Conservation (phyloP, 2,329 filamentous ascomycete genomes). For the Scedosporium minutisporum region DNA sequence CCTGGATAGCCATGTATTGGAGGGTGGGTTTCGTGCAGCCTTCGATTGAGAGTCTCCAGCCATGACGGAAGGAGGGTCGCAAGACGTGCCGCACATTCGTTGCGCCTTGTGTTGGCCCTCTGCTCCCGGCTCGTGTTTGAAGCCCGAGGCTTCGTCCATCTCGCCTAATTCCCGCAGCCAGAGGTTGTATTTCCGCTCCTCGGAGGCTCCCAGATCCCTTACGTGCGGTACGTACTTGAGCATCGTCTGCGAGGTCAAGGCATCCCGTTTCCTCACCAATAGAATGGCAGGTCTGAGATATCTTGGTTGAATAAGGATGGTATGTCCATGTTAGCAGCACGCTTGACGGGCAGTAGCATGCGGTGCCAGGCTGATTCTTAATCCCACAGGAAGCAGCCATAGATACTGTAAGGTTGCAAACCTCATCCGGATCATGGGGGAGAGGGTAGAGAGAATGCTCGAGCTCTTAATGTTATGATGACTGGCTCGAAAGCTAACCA, state of each 20-base stretch:
- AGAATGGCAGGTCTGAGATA: no score
- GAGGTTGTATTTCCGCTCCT: constrained; percentile 43
- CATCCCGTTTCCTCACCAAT: no score
- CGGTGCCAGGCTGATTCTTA: no score
- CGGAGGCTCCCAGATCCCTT: constrained; percentile 44
- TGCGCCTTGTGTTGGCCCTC: constrained; percentile 40
- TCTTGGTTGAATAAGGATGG: no score
- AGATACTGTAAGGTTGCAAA: no score
- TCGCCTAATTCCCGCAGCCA: constrained; percentile 49
- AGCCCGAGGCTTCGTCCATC: constrained; percentile 48
- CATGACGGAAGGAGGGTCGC: constrained; percentile 45
- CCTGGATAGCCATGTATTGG: constrained; percentile 40
- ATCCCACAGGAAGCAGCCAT: no score
- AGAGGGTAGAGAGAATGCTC: no score
- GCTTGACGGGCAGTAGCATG: no score
- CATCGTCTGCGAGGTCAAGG: constrained; percentile 51
- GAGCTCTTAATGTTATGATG: no score
- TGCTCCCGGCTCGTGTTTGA: constrained; percentile 42
- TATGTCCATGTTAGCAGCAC: no score
- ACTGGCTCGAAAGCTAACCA: no score
- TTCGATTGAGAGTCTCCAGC: constrained; percentile 40
- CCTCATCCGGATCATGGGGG: no score
- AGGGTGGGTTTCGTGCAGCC: constrained; percentile 38
- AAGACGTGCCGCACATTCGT: constrained; percentile 42
- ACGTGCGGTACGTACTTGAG: constrained; percentile 51